Evolutionary conservation across 352 stramenopile genomes (phyloP), one percentile per base, ranked within the genome.

Genomic region (Phytophthora crassamura): DNA sequence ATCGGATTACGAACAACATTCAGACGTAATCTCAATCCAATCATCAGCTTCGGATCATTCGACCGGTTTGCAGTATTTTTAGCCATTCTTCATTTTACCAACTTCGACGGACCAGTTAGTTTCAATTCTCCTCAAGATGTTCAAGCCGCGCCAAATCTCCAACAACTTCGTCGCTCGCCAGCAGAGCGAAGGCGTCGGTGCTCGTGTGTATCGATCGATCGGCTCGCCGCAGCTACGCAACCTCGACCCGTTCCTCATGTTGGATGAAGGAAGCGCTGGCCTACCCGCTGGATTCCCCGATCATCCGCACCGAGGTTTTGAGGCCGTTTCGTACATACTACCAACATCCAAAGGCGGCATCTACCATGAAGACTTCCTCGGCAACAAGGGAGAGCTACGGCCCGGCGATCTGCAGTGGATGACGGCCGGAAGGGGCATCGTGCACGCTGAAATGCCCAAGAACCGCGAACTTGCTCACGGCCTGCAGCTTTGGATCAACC

Each of bases 251-350:
- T 84, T 86, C 60, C 76, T 87, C 6, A 74, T 87, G 64, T 73
- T 87, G 15, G 73, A 83, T 42, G 78, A 87, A 59, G 76, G 72
- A 41, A 69, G 66, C 42, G 67, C 77, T 7, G 72, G 63, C 0
- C 62, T 82, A 4, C 74, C 88, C 2, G 88, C 89, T 30, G 91
- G 91, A 10, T 97, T 97, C 74, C 87, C 91, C 0, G 73, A 88
- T 22, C 93, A 98, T 78, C 88, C 89, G 22, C 91, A 98, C 74
- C 74, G 88, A 41, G 91, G 91, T 32, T 98, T 98, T 67, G 78
- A 97, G 46, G 97, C 90, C 1, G 74, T 98, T 4, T 97, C 93
- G 20, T 97, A 96, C 72, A 75, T 94, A 59, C 64, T 98, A 18
- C 77, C 75, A 9, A 55, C 64, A 12, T 80, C 72, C 45, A 75